phyloP scores from a whole-genome alignment of 441 rosid species.

The Pelargonium fulgidum region DNA sequence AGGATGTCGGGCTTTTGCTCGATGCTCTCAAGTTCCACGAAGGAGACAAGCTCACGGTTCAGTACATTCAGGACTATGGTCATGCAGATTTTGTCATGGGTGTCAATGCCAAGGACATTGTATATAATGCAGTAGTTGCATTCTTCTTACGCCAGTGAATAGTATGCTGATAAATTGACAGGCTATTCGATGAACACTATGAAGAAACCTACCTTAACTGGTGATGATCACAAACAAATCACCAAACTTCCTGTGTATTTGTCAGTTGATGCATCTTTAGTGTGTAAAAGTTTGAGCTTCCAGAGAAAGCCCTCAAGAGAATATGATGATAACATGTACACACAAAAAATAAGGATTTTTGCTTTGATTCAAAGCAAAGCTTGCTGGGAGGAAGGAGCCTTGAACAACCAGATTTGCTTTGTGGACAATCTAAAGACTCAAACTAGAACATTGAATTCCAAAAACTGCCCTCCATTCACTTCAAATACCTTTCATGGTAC shows the following conservation, averaged over 20 bases:
- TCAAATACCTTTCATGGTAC: neutral
- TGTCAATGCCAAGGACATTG: slow-evolving; percentile 64
- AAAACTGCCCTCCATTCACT: slow-evolving; percentile 7
- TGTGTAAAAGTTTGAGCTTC: slow-evolving; percentile 13
- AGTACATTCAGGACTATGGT: slow-evolving; percentile 53
- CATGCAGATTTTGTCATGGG: slow-evolving; percentile 93
- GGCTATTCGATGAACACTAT: neutral
- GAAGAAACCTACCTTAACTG: neutral
- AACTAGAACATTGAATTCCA: neutral
- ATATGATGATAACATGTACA: slow-evolving; percentile 13
- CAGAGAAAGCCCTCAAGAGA: slow-evolving; percentile 16
- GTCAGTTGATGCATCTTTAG: neutral
- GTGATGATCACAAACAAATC: slow-evolving; percentile 13
- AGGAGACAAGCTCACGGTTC: slow-evolving; percentile 47
- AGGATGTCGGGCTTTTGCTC: slow-evolving; percentile 51
- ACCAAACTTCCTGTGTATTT: slow-evolving; percentile 11
- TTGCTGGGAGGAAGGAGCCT: slow-evolving; percentile 21
- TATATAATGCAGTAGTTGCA: slow-evolving; percentile 46
- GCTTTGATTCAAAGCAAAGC: slow-evolving; percentile 72
- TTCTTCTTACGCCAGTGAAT: slow-evolving; percentile 47
- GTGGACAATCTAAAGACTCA: slow-evolving; percentile 25
- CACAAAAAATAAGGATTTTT: neutral
- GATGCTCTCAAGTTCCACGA: slow-evolving; percentile 64
- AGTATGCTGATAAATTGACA: slow-evolving; percentile 1
- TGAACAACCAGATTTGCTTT: slow-evolving; percentile 38